Evolutionary conservation across 306 rosid species (phyloP).

Genomic region (Quercus aquifolioides): DNA sequence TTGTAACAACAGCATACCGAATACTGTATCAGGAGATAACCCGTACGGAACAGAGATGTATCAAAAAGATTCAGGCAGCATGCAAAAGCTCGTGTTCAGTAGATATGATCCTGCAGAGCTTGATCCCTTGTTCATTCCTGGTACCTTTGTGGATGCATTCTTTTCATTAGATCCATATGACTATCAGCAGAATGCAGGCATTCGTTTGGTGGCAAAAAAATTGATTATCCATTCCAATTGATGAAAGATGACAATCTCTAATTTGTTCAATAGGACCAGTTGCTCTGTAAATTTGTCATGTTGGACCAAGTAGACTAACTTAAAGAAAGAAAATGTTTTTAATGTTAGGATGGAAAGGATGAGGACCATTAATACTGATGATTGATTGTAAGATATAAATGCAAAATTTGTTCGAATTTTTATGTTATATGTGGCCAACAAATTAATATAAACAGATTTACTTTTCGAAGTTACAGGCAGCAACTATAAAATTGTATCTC

Average conservation of each 20-base stretch:
- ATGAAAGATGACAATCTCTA: constrained; percentile 17
- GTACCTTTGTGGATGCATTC: constrained; percentile 67
- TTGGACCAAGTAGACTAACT: neutral
- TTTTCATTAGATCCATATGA: constrained; percentile 82
- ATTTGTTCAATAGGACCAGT: constrained; percentile 6
- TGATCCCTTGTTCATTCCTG: constrained; percentile 52
- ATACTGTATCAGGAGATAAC: constrained; percentile 39
- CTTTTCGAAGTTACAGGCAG: neutral
- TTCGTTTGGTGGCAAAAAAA: constrained; percentile 72
- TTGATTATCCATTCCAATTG: constrained; percentile 58
- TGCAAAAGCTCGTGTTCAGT: constrained; percentile 61
- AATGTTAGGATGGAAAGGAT: neutral
- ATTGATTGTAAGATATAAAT: neutral
- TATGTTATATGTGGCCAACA: neutral
- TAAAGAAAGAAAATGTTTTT: neutral
- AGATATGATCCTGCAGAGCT: constrained; percentile 75
- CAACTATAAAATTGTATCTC: no score
- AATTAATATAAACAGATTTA: neutral
- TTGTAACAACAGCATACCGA: constrained; percentile 61
- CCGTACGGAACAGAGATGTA: constrained; percentile 80
- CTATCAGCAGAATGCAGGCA: constrained; percentile 82
- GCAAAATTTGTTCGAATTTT: neutral
- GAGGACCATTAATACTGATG: neutral
- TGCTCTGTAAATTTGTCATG: constrained; percentile 5
- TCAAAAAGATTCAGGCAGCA: constrained; percentile 63